phyloP scores from a whole-genome alignment of 805 yeast species.

The Danielia oregonensis region DNA sequence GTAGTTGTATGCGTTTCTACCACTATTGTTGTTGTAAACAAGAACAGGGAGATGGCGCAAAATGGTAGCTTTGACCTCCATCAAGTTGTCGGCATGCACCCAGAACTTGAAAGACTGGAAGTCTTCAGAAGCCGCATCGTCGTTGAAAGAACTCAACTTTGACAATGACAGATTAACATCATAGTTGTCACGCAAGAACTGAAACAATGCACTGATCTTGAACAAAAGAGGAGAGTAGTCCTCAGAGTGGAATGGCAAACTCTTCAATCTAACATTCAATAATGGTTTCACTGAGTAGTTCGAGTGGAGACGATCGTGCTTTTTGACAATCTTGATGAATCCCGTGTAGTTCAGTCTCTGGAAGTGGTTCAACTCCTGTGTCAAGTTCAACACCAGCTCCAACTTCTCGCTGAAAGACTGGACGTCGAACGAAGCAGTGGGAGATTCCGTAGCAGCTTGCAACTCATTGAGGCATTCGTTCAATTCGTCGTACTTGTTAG shows the following conservation, averaged over 20 bases:
- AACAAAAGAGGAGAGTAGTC: conserved; percentile 89
- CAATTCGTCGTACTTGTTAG: conserved; percentile 62
- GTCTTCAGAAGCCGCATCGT: conserved; percentile 31
- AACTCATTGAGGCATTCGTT: conserved; percentile 59
- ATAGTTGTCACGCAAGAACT: conserved; percentile 73
- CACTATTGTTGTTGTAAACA: conserved; percentile 53
- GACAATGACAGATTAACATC: conserved; percentile 46
- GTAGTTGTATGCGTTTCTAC: conserved; percentile 41
- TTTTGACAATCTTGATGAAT: conserved; percentile 88
- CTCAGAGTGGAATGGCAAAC: conserved; percentile 88
- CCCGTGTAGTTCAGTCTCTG: conserved; percentile 93
- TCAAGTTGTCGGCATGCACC: conserved; percentile 94
- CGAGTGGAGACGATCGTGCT: conserved; percentile 89
- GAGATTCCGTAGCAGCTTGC: conserved; percentile 51
- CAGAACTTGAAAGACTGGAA: conserved; percentile 81
- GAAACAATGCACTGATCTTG: conserved; percentile 76
- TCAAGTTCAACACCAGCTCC: conserved; percentile 68
- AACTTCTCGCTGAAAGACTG: conserved; percentile 59
- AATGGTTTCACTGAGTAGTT: conserved; percentile 87
- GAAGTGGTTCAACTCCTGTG: conserved; percentile 86
- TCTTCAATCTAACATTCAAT: conserved; percentile 80
- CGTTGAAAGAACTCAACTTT: conserved; percentile 47
- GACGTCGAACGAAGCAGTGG: conserved; percentile 47
- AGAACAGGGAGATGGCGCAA: conserved; percentile 90
- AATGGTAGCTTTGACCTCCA: conserved; percentile 96